Conservation (phyloP, 768 basidiomycete species). For the Clitopilus hobsonii region DNA sequence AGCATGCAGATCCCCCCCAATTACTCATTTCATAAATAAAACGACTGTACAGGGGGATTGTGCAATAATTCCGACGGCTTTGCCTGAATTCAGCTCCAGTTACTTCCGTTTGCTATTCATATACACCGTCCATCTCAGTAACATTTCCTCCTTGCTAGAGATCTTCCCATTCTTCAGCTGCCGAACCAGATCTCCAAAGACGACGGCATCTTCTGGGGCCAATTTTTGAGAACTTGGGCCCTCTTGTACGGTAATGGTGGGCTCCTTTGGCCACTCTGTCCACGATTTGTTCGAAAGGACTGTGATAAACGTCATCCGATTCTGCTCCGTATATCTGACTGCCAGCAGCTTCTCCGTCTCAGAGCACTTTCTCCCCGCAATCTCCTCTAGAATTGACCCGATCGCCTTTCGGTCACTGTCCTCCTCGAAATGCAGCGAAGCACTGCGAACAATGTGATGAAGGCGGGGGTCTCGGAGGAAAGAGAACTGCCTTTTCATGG, state of each 20-base stretch:
- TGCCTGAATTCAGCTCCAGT: no score
- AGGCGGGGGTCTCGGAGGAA: conserved; percentile 23
- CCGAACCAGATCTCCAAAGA: background rate
- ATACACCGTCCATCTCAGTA: background rate
- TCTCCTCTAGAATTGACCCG: conserved; percentile 21
- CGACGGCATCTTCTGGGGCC: background rate
- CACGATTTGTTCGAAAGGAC: background rate
- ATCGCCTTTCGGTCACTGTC: background rate
- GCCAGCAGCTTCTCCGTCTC: conserved; percentile 11
- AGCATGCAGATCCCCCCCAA: no score
- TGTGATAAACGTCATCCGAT: background rate
- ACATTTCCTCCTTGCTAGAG: background rate
- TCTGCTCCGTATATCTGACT: background rate
- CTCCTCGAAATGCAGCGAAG: conserved; percentile 4
- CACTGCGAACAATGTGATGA: conserved; percentile 11
- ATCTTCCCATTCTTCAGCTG: background rate
- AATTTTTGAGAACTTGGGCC: no score
- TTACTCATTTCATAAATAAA: no score
- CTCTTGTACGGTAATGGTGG: background rate
- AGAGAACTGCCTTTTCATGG: conserved; percentile 17
- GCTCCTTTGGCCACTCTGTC: background rate
- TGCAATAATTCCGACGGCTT: no score
- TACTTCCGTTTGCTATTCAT: no score
- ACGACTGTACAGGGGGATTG: no score
- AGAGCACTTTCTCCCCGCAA: conserved; percentile 18